These are phyloP conservation scores for Babesia bovis DNA, from an alignment of 169 alveolate genomes.

Conservation along the genomic window DNA sequence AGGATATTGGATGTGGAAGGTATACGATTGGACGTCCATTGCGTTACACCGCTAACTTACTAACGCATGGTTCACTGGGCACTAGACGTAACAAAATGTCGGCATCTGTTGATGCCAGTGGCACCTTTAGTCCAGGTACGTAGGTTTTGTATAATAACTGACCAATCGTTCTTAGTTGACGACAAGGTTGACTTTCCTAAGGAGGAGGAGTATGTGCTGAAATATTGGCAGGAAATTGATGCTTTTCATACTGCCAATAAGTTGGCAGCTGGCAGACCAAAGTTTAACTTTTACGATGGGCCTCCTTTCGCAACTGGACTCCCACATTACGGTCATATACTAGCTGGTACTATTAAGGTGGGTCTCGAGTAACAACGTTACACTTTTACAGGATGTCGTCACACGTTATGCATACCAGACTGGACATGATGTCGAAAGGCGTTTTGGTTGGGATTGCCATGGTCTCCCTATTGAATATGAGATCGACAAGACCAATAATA, in stretches of 20 bases:
- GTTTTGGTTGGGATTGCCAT: slow-evolving; percentile 99
- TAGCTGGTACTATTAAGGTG: slow-evolving; percentile 98
- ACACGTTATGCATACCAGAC: slow-evolving; percentile 97
- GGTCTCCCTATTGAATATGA: slow-evolving; percentile 99
- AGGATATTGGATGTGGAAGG: neutral
- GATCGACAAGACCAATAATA: slow-evolving; percentile 91
- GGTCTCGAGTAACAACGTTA: neutral
- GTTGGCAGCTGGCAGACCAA: slow-evolving; percentile 82
- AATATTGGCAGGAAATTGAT: slow-evolving; percentile 84
- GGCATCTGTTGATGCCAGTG: neutral
- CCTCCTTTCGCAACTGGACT: slow-evolving; percentile 99
- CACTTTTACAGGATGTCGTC: slow-evolving; percentile 90
- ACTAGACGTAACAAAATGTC: slow-evolving; percentile 8
- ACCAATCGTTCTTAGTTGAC: slow-evolving; percentile 62
- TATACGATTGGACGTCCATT: neutral
- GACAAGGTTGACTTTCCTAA: slow-evolving; percentile 87
- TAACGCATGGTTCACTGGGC: neutral
- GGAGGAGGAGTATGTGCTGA: slow-evolving; percentile 84
- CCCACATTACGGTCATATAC: slow-evolving; percentile 99
- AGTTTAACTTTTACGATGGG: slow-evolving; percentile 97
- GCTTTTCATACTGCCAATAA: slow-evolving; percentile 79
- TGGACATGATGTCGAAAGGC: slow-evolving; percentile 94
- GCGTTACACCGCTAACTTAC: neutral
- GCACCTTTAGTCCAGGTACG: slow-evolving; percentile 56
- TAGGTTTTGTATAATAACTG: neutral